Percentiles rank a stretch among this genome's conserved stretches.
Conservation (phyloP, 371 early-diverging fungal genomes). For the Enterocytospora artemiae region DNA sequence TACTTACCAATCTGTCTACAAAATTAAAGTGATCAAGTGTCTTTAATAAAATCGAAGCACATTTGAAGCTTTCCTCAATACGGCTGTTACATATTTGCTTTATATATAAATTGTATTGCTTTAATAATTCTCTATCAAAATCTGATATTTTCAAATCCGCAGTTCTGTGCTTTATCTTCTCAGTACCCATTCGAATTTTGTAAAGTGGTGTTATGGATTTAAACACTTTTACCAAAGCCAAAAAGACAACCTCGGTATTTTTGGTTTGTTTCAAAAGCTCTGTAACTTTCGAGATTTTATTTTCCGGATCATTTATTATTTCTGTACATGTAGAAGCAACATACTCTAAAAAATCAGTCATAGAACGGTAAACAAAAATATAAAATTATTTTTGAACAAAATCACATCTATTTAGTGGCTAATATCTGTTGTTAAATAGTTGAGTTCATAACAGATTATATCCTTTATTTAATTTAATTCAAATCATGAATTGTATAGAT, state of each 20-base stretch:
- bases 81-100: constrained; percentile 12
- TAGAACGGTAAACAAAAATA: constrained; percentile 1
- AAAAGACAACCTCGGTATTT: constrained; percentile 13
- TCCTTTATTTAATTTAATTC: too few relatives aligned
- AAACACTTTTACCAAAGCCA: constrained; percentile 41
- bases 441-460: too few relatives aligned
- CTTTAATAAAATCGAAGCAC: constrained; percentile 24
- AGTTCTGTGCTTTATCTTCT: constrained; percentile 31
- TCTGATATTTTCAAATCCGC: constrained; percentile 20
- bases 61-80: constrained; percentile 10
- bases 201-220: constrained; percentile 43
- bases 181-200: constrained; percentile 32
- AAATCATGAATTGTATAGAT: too few relatives aligned
- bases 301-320: constrained; percentile 31
- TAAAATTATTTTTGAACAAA: constrained; percentile 1
- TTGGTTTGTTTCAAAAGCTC: neutral
- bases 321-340: constrained; percentile 23
- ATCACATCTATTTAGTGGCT: too few relatives aligned
- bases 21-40: constrained; percentile 48
- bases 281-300: too few relatives aligned
- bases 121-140: constrained; percentile 27
- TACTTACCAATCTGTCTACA: constrained; percentile 29
- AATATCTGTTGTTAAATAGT: too few relatives aligned
- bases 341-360: constrained; percentile 13
- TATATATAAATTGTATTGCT: constrained; percentile 29